Base-by-base conservation (phyloP, 2,329 filamentous ascomycete genomes). In the Gliomastix tumulicola region DNA sequence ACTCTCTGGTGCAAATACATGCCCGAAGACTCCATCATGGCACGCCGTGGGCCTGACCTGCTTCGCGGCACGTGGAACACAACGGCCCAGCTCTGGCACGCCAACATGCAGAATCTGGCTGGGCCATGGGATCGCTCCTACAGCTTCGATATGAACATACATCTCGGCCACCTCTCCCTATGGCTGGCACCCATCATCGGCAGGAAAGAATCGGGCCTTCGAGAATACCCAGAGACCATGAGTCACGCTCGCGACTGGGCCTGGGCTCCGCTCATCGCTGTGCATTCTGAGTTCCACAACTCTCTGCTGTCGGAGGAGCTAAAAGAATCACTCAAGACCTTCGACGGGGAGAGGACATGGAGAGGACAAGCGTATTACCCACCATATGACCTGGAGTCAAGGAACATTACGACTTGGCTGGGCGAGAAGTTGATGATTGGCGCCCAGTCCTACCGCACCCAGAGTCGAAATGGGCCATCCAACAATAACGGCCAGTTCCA, bases 41-140 rank as follows among this genome's bases (percentile, higher is more conserved):
- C 63, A 10, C 52, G 66, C 35, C 63, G 72, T 36, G 75, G 66
- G 0, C 58, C 63, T 0, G 55, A 59, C 5, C 76, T 80, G 65
- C 62, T 80, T 15, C 42, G 53, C 5, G 50, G 66, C 12, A 76
- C 69, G 0, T 81, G 74, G 76, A 56, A 64, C 5, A 60, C 65
- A 4, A 59, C 74, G 3, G 61, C 63, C 0, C 45, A 67, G 32
- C 61, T 82, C 2, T 82, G 75, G 61, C 72, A 80, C 36, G 68
- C 76, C 1, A 63, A 67, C 3, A 53, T 82, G 55, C 71, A 66
- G 44, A 82, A 81, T 41, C 65, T 80, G 33, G 76, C 76, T 3
- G 78, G 77, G 0, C 78, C 78, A 0, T 82, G 77, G 77, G 78
- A 82, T 50, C 68, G 78, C 1, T 62, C 68, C 0, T 82, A 82